These are phyloP conservation scores for Pseudozyma flocculosa DNA, from an alignment of 1,284 basidiomycete species.

Conservation along the genomic window DNA sequence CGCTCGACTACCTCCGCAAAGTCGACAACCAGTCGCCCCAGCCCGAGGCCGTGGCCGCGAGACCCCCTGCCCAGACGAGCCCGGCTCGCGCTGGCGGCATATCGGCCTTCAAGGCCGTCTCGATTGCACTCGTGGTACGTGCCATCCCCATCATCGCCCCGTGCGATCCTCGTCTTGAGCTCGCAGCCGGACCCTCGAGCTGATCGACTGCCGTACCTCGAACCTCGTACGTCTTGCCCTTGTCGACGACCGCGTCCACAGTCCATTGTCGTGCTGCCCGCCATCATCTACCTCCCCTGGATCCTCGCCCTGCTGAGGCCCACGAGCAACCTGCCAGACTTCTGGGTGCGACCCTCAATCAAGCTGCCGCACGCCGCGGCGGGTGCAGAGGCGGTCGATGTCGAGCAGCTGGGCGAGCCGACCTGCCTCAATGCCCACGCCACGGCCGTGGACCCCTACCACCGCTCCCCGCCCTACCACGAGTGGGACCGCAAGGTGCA, in stretches of 20 bases:
- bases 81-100: neutral
- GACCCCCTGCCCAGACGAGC: no score
- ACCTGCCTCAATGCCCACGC: neutral
- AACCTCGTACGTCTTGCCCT: no score
- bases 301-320: neutral
- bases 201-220: neutral
- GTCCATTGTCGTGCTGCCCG: conserved; percentile 7
- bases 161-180: neutral
- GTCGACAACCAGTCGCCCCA: conserved; percentile 7
- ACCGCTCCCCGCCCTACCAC: neutral
- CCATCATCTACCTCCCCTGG: conserved; percentile 16
- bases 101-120: neutral
- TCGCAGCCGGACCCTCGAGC: neutral
- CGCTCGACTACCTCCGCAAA: conserved; percentile 9
- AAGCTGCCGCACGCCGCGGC: neutral
- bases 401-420: neutral
- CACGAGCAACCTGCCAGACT: conserved; percentile 4
- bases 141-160: neutral
- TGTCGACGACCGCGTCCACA: neutral
- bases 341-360: conserved; percentile 10
- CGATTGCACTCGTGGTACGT: neutral
- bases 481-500: neutral
- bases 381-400: conserved; percentile 2
- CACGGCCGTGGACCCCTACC: neutral
- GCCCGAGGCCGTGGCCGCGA: no score